Evolutionary conservation across 495 filamentous ascomycete species (phyloP).

Genomic region (Penicillium crystallinum): DNA sequence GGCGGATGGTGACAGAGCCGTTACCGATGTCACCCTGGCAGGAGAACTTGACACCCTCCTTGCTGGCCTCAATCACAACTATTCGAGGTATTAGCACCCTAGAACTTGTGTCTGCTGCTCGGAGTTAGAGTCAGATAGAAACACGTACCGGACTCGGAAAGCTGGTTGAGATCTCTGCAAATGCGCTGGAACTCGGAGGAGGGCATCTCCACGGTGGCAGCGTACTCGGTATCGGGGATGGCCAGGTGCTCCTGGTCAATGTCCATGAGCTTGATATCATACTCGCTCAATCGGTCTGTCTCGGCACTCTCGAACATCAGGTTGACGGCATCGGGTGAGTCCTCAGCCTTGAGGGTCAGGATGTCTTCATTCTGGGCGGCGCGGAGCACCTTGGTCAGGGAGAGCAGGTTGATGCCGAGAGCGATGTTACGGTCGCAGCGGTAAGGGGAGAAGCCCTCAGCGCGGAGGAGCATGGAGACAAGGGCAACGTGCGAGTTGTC

Average conservation of each 20-base stretch:
- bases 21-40: constrained; percentile 93
- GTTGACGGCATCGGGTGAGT: constrained; percentile 92
- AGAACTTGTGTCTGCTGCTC: background rate
- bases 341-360: constrained; percentile 93
- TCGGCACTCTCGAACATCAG: constrained; percentile 90
- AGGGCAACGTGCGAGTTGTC: constrained; percentile 99
- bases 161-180: constrained; percentile 79
- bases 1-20: constrained; percentile 85
- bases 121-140: background rate
- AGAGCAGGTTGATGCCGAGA: constrained; percentile 92
- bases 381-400: constrained; percentile 94
- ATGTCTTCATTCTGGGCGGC: constrained; percentile 93
- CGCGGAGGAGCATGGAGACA: constrained; percentile 96
- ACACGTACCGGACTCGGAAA: constrained; percentile 86
- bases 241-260: constrained; percentile 99
- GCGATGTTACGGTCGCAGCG: constrained; percentile 99
- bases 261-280: constrained; percentile 99
- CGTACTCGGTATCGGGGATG: constrained; percentile 97
- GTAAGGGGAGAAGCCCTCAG: constrained; percentile 92
- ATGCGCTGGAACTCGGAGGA: constrained; percentile 89
- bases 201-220: constrained; percentile 86
- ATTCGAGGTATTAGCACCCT: constrained; percentile 3
- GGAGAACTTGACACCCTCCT: constrained; percentile 96
- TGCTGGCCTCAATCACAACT: constrained; percentile 95
- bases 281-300: constrained; percentile 90